Percentiles rank a stretch among this genome's conserved stretches.
Conservation (phyloP, 495 filamentous ascomycete species). For the Neurospora sp. region DNA sequence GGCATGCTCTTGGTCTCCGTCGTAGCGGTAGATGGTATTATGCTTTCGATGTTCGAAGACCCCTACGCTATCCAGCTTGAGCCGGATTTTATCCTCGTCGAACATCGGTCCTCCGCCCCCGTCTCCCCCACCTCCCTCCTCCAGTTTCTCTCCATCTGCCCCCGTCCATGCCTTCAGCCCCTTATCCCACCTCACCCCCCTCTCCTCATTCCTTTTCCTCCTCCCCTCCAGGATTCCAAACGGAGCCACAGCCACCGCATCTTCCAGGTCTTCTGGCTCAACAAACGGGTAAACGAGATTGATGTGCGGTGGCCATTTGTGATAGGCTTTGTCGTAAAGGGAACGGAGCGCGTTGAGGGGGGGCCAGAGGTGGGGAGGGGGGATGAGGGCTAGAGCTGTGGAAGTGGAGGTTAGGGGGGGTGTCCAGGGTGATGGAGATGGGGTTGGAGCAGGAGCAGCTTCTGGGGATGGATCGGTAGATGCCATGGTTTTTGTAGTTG, state of each 20-base stretch:
- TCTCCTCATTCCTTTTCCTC: background rate
- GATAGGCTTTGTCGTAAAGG: constrained; percentile 45
- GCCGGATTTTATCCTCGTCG: constrained; percentile 1
- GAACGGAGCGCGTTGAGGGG: constrained; percentile 37
- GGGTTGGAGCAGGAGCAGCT: background rate
- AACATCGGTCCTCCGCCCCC: background rate
- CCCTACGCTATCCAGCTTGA: constrained; percentile 26
- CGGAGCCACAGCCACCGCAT: background rate
- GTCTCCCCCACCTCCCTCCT: background rate
- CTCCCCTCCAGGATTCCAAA: background rate
- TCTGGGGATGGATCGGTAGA: background rate
- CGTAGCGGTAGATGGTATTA: constrained; percentile 35
- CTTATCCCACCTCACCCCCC: background rate
- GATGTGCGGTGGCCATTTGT: constrained; percentile 50
- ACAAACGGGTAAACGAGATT: constrained; percentile 54
- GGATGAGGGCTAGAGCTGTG: constrained; percentile 43
- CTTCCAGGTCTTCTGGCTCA: constrained; percentile 12
- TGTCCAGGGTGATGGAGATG: background rate
- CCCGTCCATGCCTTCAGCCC: background rate
- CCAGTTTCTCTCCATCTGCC: too few species aligned
- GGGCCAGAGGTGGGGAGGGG: constrained; percentile 30
- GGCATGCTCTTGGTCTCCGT: background rate
- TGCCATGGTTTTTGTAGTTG: background rate
- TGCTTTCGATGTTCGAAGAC: constrained; percentile 32
- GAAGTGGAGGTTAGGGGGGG: constrained; percentile 28